Base-by-base conservation (phyloP, 2,329 filamentous ascomycete species). In the Camptophora hylomeconis region DNA sequence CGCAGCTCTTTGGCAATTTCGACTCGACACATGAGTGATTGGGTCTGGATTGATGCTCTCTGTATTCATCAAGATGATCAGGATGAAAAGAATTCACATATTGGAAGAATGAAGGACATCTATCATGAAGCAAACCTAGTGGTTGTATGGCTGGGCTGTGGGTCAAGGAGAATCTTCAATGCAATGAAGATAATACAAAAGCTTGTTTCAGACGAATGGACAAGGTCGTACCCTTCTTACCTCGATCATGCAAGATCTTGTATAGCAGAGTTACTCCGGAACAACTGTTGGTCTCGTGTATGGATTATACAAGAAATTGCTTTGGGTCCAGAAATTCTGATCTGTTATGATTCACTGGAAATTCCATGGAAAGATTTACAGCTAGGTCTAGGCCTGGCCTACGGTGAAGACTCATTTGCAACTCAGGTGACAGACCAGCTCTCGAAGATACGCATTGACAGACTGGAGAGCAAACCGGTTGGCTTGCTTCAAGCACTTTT, bases 51-150 rank as follows among this genome's bases (percentile, higher is more conserved):
- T 3, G 40, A 45, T 22, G 35, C 42, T 8, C n/a, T 45, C 4
- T 42, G 44, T 26, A 45, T 47, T 3, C 35, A 44, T 17, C 45
- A 47, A 25, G 15, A 26, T 17, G 34, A 45, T 26, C 21, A 24
- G 9, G 17, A 28, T 2, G 45, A 47, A 26, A 46, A 42, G 24
- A 25, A 12, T 17, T 10, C 28, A 2, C 44, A 47, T 26, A 33
- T 47, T 25, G 32, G 28, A 12, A 25, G 38, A 5, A 47, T 47
- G 43, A 23, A 11, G 4, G 7, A 24, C 10, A 36, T 38, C 10
- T 38, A 38, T 26, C 12, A 14, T 5, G 9, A 29, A 9, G 35
- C 35, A 3, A 24, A 20, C 7, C 17, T 20, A 5, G 32, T 37
- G 10, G 9, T 21, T 11, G 32, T 29, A 12, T 37, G 35, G 35